Evolutionary conservation across 192 early-diverging fungal species (phyloP).

Genomic region (Neocallimastix lanati): DNA sequence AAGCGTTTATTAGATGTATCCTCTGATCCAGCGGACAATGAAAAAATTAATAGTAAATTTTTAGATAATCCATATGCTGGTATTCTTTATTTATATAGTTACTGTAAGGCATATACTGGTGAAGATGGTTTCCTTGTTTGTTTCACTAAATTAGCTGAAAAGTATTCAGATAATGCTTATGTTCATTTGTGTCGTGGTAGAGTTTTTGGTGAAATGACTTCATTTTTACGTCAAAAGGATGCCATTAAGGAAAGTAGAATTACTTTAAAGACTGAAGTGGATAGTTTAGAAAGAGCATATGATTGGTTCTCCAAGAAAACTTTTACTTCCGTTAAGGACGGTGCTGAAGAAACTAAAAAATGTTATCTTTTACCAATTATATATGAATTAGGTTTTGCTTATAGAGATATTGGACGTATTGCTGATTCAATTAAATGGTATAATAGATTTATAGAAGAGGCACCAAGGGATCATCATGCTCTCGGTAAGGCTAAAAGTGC

Average conservation of each 20-base stretch:
- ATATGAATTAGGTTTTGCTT: background rate
- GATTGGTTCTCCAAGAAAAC: background rate
- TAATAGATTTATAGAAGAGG: background rate
- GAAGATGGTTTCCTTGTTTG: background rate
- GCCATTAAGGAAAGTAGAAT: background rate
- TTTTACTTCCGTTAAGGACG: background rate
- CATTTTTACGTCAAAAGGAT: background rate
- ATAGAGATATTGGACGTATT: background rate
- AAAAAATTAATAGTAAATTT: background rate
- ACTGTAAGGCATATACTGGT: background rate
- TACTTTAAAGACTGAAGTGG: background rate
- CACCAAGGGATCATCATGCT: background rate
- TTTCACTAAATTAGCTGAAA: background rate
- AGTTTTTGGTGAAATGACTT: background rate
- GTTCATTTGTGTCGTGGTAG: background rate
- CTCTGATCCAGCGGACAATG: background rate
- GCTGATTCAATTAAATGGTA: background rate
- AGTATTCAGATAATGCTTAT: background rate
- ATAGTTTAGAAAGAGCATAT: background rate
- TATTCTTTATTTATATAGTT: background rate
- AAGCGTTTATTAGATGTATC: background rate
- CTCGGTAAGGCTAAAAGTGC: background rate
- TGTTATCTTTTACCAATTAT: background rate
- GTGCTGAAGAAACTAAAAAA: background rate
- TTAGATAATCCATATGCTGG: background rate